A percentile compares a stretch with the other conserved stretches of the same genome.
phyloP scores from a whole-genome alignment of 116 monocot genomes.

The Dioscorea cayenensis region DNA sequence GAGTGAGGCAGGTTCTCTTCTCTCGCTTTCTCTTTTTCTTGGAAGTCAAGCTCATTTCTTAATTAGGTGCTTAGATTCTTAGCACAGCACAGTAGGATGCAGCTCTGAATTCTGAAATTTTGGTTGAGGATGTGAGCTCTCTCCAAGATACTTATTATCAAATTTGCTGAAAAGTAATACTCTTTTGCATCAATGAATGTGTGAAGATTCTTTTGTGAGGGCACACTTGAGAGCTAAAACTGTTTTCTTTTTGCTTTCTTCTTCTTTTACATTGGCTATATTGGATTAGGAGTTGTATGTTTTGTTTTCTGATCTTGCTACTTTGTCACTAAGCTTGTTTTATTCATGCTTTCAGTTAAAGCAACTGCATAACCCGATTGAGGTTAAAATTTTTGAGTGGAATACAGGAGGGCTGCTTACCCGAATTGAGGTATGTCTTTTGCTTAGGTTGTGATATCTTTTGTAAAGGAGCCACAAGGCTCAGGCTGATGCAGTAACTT shows the following conservation, averaged over 20 bases:
- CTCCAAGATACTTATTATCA: not conserved
- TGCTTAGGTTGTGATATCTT: not conserved
- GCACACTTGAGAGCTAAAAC: too few relatives aligned
- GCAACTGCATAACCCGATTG: conserved; percentile 82
- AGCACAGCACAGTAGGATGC: not conserved
- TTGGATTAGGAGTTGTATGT: not conserved
- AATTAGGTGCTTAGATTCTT: not conserved
- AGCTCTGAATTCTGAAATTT: not conserved
- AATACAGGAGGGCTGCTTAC: conserved; percentile 98
- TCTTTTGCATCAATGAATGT: too few relatives aligned
- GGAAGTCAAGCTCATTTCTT: not conserved
- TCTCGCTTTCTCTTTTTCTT: not conserved
- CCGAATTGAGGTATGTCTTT: conserved; percentile 72
- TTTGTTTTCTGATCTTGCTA: not conserved
- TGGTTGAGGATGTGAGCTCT: not conserved
- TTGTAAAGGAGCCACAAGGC: not conserved
- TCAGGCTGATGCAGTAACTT: not conserved
- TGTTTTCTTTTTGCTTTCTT: too few relatives aligned
- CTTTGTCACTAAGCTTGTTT: not conserved
- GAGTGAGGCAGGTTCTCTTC: conserved; percentile 90
- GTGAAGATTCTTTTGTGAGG: too few relatives aligned
- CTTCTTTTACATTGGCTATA: not conserved
- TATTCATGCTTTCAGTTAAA: conserved; percentile 61
- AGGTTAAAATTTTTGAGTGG: conserved; percentile 90
- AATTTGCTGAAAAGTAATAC: not conserved